phyloP scores from a whole-genome alignment of 768 basidiomycete genomes.

The Leccinum longicurvipes region DNA sequence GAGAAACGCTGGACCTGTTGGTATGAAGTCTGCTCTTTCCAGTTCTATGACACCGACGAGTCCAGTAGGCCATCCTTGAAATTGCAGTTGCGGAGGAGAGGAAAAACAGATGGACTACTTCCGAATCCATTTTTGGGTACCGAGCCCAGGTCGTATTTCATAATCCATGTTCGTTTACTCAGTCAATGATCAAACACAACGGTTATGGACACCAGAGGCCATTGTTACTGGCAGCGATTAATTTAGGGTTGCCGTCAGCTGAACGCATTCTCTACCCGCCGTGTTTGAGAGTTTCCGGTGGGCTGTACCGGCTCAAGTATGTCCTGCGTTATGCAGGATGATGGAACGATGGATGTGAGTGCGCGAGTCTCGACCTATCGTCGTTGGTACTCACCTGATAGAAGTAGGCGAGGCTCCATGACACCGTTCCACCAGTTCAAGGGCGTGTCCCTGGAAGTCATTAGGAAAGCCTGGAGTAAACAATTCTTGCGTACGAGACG shows the following conservation, averaged over 20 bases:
- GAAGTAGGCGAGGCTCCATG: conserved; percentile 91
- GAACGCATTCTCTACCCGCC: conserved; percentile 96
- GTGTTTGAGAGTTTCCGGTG: conserved; percentile 98
- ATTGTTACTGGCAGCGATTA: too few relatives aligned
- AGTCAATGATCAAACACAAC: too few relatives aligned
- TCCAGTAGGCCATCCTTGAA: too few relatives aligned
- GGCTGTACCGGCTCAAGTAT: conserved; percentile 89
- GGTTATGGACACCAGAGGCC: too few relatives aligned
- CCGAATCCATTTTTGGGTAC: too few relatives aligned
- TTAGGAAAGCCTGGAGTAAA: conserved; percentile 91
- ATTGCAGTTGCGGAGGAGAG: too few relatives aligned
- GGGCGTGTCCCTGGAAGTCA: conserved; percentile 80
- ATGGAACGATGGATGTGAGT: conserved; percentile 79
- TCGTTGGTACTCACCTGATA: not conserved
- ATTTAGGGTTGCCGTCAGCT: conserved; percentile 85
- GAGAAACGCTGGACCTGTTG: not conserved
- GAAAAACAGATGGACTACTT: too few relatives aligned
- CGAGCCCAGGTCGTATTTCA: too few relatives aligned
- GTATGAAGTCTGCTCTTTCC: too few relatives aligned
- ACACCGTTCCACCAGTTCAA: conserved; percentile 96
- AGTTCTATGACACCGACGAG: too few relatives aligned
- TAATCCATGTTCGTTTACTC: too few relatives aligned
- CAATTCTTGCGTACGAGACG: conserved; percentile 70
- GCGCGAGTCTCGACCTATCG: not conserved
- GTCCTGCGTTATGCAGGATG: conserved; percentile 95